Evolutionary conservation across 2,329 filamentous ascomycete genomes (phyloP).

Genomic region (Gyromitra esculenta): DNA sequence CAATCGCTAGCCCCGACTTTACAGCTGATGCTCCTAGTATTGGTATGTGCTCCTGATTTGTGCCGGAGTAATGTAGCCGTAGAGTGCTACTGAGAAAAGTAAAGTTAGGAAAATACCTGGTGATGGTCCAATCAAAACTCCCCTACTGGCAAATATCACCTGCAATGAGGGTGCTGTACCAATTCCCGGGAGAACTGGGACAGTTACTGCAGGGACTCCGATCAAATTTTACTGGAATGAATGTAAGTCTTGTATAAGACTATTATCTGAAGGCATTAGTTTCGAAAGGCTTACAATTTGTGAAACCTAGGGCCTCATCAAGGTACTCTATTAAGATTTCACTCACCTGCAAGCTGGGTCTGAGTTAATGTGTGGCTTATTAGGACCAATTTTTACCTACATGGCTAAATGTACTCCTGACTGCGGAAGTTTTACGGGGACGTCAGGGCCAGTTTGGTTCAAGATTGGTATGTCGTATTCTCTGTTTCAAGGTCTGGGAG

Average conservation of each 20-base stretch:
- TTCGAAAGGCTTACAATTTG: not conserved
- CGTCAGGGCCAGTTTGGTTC: conserved; percentile 38
- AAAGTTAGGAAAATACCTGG: conserved; percentile 40
- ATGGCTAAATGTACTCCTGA: conserved; percentile 40
- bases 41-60: conserved; percentile 13
- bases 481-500: not conserved
- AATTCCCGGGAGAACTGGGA: conserved; percentile 34
- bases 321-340: not conserved
- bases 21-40: conserved; percentile 46
- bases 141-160: conserved; percentile 35
- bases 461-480: conserved; percentile 29
- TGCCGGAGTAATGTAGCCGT: not conserved
- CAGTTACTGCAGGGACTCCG: conserved; percentile 26
- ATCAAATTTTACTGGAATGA: conserved; percentile 47
- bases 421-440: conserved; percentile 38
- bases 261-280: not conserved
- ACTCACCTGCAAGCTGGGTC: not conserved
- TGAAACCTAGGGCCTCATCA: conserved; percentile 36
- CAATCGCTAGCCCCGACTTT: conserved; percentile 31
- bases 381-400: conserved; percentile 39
- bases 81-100: not conserved
- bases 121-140: conserved; percentile 40
- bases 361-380: not conserved
- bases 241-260: conserved; percentile 15
- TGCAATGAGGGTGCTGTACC: conserved; percentile 42